Evolutionary conservation across 148 eudicot species (phyloP), one percentile per base, ranked within the genome.

Genomic region (Polygonum maritimum): DNA sequence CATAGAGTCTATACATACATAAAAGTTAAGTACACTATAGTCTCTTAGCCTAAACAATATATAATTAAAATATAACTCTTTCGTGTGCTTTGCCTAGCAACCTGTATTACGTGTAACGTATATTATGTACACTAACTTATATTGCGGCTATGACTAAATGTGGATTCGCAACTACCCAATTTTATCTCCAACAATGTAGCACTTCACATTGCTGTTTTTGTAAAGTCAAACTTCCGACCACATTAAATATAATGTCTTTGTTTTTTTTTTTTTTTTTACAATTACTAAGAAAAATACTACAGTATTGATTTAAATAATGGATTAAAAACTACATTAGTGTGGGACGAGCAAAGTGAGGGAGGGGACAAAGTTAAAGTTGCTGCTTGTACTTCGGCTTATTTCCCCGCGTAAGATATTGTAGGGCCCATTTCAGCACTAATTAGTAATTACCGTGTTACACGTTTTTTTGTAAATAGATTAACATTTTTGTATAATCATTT

Each of bases 91-190:
- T 31, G 10, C 8, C 19, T 51, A 51, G 18, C 57, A 51, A 51
- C 57, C 57, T 51, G n/a, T 51, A 22, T 60, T 60, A 60, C 36
- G 38, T 60, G 69, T 60, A 21, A 67, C 41, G 45, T 65, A 33
- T 62, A 62, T 62, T 6, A 35, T 65, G 45, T 67, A 67, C 45
- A 67, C 15, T 5, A 14, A 67, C 14, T 10, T 36, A 16, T 7
- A 3, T 67, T 67, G 71, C 71, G 71, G 71, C 71, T 67, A 1
- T 36, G 71, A 67, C 71, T 67, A 36, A 12, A 1, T 67, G 45
- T 67, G 71, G 44, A 38, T 67, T 35, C n/a, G 19, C 11, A 60
- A 60, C 69, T 26, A 57, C 65, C 22, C 65, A 19, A 21, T 57
- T 57, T 19, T 57, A 35, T 60, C 67, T 60, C 67, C 40, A 31